Base-by-base conservation (phyloP, 495 filamentous ascomycete genomes). In the Penicillium samsonianum region DNA sequence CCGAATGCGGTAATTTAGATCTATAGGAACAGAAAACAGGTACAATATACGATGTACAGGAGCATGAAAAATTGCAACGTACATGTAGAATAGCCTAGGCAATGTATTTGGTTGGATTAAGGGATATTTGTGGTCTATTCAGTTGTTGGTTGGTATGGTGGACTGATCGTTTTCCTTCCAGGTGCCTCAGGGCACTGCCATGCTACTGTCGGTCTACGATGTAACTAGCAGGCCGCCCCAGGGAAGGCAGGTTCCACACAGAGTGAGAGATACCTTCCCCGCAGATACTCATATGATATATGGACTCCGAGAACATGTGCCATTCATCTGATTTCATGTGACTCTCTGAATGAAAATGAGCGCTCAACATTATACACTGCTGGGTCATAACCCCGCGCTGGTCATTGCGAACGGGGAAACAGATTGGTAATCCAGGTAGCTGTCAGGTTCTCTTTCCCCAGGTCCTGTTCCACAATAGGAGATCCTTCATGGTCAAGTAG, bases 401-500 rank as follows among this genome's bases (percentile, higher is more conserved):
- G 35, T 42, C n/a, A 53, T 4, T 41, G 23, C 6, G 43, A 26
- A 12, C 28, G 16, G 20, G 55, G 48, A 33, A 28, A 52, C 12
- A 52, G 37, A 45, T 35, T 44, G 19, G 17, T 33, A 46, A 52
- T 33, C 41, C 47, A 58, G 48, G 55, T 52, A 22, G 55, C 35
- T 35, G 48, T 50, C 31, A 47, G 9, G 6, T 38, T 45, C 14
- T 44, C 35, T 49, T 53, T 53, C 10, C 14, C 38, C 17, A 17
- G 17, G 12, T 25, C 28, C 23, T 23, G 46, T 11, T 44, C 38
- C 1, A 41, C 17, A 16, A 14, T 17, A 25, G 45, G 5, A 9
- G 62, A 55, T 10, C 50, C 54, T 35, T 69, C 70, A 26, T 58
- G 19, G 45, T 68, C 68, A 19, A 75, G 58, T 38, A 73, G 64